Evolutionary conservation across 2,329 filamentous ascomycete species (phyloP).

Genomic region (Paradendryphiella salina): DNA sequence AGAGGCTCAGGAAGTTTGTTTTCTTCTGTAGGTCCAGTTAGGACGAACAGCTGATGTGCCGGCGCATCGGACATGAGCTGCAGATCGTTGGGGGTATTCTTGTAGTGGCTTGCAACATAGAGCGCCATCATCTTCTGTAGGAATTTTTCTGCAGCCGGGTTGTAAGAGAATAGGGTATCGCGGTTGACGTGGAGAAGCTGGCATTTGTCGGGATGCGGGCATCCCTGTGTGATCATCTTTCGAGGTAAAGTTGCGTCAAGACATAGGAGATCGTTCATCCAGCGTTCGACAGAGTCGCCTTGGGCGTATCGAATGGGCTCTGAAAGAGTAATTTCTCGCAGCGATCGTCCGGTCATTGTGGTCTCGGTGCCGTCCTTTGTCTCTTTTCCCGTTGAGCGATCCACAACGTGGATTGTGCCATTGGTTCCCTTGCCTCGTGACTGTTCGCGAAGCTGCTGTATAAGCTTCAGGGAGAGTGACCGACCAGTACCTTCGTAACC

Average conservation of each 20-base stretch:
- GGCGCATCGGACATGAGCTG: slow-evolving; percentile 98
- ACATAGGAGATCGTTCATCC: slow-evolving; percentile 92
- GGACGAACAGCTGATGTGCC: slow-evolving; percentile 92
- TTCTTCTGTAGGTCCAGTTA: slow-evolving; percentile 81
- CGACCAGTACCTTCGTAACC: slow-evolving; percentile 97
- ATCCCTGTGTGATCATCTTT: slow-evolving; percentile 72
- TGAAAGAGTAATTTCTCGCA: slow-evolving; percentile 88
- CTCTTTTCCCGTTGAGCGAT: slow-evolving; percentile 77
- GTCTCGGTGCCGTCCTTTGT: slow-evolving; percentile 42
- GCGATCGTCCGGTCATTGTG: slow-evolving; percentile 65
- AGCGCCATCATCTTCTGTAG: slow-evolving; percentile 97
- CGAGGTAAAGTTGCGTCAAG: slow-evolving; percentile 88
- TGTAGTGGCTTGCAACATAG: slow-evolving; percentile 96
- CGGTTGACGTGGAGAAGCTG: slow-evolving; percentile 93
- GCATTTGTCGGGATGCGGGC: slow-evolving; percentile 87
- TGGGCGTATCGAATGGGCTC: slow-evolving; percentile 95
- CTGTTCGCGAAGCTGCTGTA: slow-evolving; percentile 94
- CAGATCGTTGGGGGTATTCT: slow-evolving; percentile 97
- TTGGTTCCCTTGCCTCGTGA: slow-evolving; percentile 67
- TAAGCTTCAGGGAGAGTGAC: slow-evolving; percentile 92
- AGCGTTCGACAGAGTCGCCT: slow-evolving; percentile 90
- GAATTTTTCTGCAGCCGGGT: slow-evolving; percentile 95
- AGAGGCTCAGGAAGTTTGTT: slow-evolving; percentile 86
- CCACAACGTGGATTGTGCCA: slow-evolving; percentile 65
- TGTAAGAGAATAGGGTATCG: slow-evolving; percentile 97